Conservation (phyloP, 164 flowering plant genomes). For the Vitis vinifera region ASM3070453v1 NC_081810.1:2525501-2526000, state of each 20-base stretch:
- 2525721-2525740: not conserved
- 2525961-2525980: constrained; percentile 98
- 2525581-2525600: too few species aligned
- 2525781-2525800: constrained; percentile 89
- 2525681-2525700: not conserved
- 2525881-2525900: constrained; percentile 91
- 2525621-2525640: too few species aligned
- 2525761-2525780: constrained; percentile 81
- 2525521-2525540: too few species aligned
- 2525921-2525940: constrained; percentile 91
- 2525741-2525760: constrained; percentile 40
- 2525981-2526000: constrained; percentile 98
- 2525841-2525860: constrained; percentile 86
- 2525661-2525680: too few species aligned
- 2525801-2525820: constrained; percentile 99
- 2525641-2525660: too few species aligned
- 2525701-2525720: not conserved
- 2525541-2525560: too few species aligned
- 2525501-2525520: too few species aligned
- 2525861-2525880: constrained; percentile 81
- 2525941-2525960: constrained; percentile 87
- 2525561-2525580: too few species aligned
- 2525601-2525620: too few species aligned
- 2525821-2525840: constrained; percentile 83
- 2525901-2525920: constrained; percentile 97